A percentile compares a stretch with the other conserved stretches of the same genome.
These are phyloP conservation scores for Apiospora sp. DNA, from an alignment of 2,329 filamentous ascomycete species.

Conservation along the genomic window DNA sequence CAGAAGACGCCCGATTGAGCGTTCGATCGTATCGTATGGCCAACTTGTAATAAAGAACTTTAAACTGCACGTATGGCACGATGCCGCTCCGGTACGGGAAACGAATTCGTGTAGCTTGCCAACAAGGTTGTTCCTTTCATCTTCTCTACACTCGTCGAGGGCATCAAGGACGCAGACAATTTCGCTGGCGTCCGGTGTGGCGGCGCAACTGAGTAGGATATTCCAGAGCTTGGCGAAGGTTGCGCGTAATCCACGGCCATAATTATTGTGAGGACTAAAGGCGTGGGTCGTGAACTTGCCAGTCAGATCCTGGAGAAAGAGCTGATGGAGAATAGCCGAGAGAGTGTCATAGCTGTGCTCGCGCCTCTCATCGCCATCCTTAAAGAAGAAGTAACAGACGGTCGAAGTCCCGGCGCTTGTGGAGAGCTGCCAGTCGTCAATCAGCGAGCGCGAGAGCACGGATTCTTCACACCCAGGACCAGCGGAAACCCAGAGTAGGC, in stretches of 20 bases:
- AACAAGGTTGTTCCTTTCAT: background rate
- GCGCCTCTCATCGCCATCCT: constrained; percentile 38
- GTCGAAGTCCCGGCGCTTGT: constrained; percentile 34
- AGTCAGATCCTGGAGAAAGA: constrained; percentile 33
- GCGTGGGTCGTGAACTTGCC: constrained; percentile 28
- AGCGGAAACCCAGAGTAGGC: background rate
- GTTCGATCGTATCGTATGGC: constrained; percentile 16
- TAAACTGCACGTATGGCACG: background rate
- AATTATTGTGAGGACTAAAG: constrained; percentile 10
- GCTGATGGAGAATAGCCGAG: constrained; percentile 38
- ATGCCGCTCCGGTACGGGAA: background rate
- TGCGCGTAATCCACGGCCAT: background rate
- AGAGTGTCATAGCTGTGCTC: constrained; percentile 34
- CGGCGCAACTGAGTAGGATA: background rate
- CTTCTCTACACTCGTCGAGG: background rate
- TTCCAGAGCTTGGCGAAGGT: background rate
- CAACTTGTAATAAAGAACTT: constrained; percentile 24
- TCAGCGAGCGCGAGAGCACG: background rate
- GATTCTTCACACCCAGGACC: background rate
- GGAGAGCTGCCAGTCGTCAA: constrained; percentile 27
- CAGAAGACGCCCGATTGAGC: background rate
- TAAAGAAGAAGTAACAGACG: constrained; percentile 46
- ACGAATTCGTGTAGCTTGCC: background rate
- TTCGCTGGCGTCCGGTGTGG: background rate
- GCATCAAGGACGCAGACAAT: background rate